A percentile compares a stretch with the other conserved stretches of the same genome.
Conservation (phyloP, 1,139 yeast species). For the Blastobotrys persicus region DNA sequence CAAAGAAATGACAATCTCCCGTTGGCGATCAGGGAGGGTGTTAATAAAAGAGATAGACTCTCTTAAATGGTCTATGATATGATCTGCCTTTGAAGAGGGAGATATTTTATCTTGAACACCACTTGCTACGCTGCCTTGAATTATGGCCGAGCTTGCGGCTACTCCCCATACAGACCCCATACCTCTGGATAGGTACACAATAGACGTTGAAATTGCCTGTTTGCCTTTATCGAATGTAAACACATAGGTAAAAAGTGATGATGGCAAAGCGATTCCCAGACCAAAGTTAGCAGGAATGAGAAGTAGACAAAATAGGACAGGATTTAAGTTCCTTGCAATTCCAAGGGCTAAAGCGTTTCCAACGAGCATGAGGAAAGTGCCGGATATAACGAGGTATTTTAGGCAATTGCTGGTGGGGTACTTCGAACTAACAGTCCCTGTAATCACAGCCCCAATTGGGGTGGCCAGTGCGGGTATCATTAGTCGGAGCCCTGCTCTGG, state of each 20-base stretch:
- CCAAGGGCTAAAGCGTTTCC: constrained; percentile 12
- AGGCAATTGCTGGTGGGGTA: constrained; percentile 10
- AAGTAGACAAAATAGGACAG: constrained; percentile 8
- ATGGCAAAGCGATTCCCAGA: constrained; percentile 19
- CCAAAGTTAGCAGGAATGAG: constrained; percentile 17
- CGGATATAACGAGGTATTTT: constrained; percentile 12
- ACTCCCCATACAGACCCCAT: constrained; percentile 22
- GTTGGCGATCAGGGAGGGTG: not conserved
- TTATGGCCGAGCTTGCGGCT: constrained; percentile 17
- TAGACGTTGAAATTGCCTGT: constrained; percentile 18
- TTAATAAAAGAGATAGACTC: not conserved
- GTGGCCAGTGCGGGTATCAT: constrained; percentile 16
- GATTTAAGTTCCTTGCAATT: not conserved
- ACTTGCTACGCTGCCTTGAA: constrained; percentile 10
- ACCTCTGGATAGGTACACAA: constrained; percentile 17
- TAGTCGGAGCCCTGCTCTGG: constrained; percentile 19
- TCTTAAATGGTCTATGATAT: not conserved
- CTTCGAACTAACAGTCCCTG: constrained; percentile 15
- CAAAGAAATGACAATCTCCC: not conserved
- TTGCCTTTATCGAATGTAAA: constrained; percentile 15
- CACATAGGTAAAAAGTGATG: constrained; percentile 17
- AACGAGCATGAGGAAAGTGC: constrained; percentile 12
- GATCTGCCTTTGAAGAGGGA: not conserved
- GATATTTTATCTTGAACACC: not conserved
- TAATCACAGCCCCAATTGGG: constrained; percentile 17